A percentile compares a stretch with the other conserved stretches of the same genome.
phyloP scores from a whole-genome alignment of 1,139 yeast species.

The Yamadazyma diospyri region DNA sequence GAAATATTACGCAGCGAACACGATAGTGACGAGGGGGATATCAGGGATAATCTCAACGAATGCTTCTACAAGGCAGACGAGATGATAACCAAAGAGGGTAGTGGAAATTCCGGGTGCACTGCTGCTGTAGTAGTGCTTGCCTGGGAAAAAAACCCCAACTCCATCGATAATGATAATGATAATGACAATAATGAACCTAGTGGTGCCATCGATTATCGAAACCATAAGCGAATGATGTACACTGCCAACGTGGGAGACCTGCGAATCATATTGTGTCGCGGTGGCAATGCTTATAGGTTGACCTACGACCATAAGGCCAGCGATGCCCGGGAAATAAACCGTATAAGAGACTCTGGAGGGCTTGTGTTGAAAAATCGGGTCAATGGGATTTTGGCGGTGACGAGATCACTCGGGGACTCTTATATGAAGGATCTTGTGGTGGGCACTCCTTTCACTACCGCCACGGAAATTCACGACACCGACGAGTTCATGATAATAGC shows the following conservation, averaged over 20 bases:
- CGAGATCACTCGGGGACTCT: conserved; percentile 91
- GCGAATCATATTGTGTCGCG: conserved; percentile 72
- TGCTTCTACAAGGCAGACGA: conserved; percentile 74
- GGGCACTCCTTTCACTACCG: conserved; percentile 90
- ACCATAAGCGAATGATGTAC: conserved; percentile 70
- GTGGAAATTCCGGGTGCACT: conserved; percentile 82
- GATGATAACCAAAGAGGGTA: conserved; percentile 55
- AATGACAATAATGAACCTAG: conserved; percentile 2
- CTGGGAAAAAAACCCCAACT: conserved; percentile 54
- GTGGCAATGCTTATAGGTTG: conserved; percentile 70
- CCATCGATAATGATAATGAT: not conserved
- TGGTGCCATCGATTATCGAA: conserved; percentile 5
- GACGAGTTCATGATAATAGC: conserved; percentile 82
- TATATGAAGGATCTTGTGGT: conserved; percentile 88
- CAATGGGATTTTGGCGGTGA: conserved; percentile 93
- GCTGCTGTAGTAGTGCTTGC: conserved; percentile 92
- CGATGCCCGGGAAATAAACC: conserved; percentile 69
- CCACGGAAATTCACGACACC: conserved; percentile 61
- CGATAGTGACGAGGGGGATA: conserved; percentile 10
- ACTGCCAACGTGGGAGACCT: conserved; percentile 97
- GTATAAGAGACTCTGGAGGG: conserved; percentile 82
- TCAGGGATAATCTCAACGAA: conserved; percentile 54
- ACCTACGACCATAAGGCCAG: conserved; percentile 95
- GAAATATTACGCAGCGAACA: conserved; percentile 31
- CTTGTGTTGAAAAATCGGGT: conserved; percentile 86